phyloP scores from a whole-genome alignment of 306 rosid genomes.

The Vigna unguiculata region DNA sequence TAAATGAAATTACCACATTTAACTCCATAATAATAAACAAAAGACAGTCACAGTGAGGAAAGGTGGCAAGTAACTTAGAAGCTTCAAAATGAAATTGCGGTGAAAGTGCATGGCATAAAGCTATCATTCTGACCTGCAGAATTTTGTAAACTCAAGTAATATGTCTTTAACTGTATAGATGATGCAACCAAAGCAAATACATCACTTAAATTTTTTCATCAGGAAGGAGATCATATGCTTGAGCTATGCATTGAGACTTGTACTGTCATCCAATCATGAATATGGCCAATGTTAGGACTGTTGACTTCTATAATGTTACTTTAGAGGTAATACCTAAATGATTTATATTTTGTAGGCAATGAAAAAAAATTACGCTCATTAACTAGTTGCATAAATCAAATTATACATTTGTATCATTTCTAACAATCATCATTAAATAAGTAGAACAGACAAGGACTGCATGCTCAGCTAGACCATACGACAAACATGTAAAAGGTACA shows the following conservation, averaged over 20 bases:
- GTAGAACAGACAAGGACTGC: background rate
- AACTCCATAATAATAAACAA: conserved; percentile 24
- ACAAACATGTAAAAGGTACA: conserved; percentile 54
- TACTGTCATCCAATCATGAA: background rate
- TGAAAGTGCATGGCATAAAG: conserved; percentile 17
- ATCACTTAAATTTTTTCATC: background rate
- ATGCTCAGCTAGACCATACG: conserved; percentile 33
- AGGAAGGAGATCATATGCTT: background rate
- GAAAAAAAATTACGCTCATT: no score
- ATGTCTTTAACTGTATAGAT: background rate
- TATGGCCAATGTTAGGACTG: background rate
- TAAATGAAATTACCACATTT: conserved; percentile 5
- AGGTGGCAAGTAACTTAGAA: background rate
- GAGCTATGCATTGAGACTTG: background rate
- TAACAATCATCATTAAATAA: background rate
- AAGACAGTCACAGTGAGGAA: background rate
- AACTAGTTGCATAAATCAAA: background rate
- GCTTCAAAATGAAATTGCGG: background rate
- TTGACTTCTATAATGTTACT: background rate
- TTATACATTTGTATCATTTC: background rate
- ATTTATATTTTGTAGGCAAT: background rate
- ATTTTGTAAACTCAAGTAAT: background rate
- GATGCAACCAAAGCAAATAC: conserved; percentile 16
- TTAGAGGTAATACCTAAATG: background rate
- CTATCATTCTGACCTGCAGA: conserved; percentile 23